Percentiles rank a stretch among this genome's conserved stretches.
Conservation (phyloP, 2,329 filamentous ascomycete species). For the Penicillium nordicum region DNA sequence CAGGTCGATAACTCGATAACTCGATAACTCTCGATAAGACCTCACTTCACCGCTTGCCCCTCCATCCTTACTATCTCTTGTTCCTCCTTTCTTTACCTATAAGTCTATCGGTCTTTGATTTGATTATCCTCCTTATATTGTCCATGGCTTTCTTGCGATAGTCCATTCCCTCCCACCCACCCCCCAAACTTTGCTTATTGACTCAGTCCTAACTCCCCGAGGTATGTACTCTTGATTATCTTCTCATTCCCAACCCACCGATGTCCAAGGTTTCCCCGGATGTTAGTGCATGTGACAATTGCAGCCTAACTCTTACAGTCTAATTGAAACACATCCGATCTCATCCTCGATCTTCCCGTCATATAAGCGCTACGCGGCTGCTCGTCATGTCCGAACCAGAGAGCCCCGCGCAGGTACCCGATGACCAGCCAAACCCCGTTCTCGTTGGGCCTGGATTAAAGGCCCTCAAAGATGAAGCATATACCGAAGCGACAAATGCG, state of each 20-base stretch:
- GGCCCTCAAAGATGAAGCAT: slow-evolving; percentile 27
- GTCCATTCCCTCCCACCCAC: not conserved
- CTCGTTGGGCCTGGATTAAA: slow-evolving; percentile 29
- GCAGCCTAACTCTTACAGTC: slow-evolving; percentile 7
- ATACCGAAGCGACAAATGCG: slow-evolving; percentile 27
- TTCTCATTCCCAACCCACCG: slow-evolving; percentile 5
- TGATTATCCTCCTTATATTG: not conserved
- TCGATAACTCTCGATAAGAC: slow-evolving; percentile 14
- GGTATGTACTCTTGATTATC: slow-evolving; percentile 19
- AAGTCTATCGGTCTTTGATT: not conserved
- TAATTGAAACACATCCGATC: slow-evolving; percentile 2
- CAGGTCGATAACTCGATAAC: slow-evolving; percentile 11
- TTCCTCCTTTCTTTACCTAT: slow-evolving; percentile 1
- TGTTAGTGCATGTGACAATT: slow-evolving; percentile 16
- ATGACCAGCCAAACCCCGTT: slow-evolving; percentile 31
- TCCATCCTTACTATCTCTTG: slow-evolving; percentile 12
- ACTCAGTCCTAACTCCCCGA: slow-evolving; percentile 12
- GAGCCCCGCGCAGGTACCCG: slow-evolving; percentile 24
- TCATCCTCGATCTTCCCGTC: slow-evolving; percentile 2
- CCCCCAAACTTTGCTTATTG: slow-evolving; percentile 11
- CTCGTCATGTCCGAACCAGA: slow-evolving; percentile 26
- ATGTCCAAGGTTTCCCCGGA: slow-evolving; percentile 3
- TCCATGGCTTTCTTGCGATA: slow-evolving; percentile 20
- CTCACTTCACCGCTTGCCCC: slow-evolving; percentile 27
- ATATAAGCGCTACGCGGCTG: not conserved